phyloP scores from a whole-genome alignment of 345 rosid genomes.

The Carallia pectinifolia region DNA sequence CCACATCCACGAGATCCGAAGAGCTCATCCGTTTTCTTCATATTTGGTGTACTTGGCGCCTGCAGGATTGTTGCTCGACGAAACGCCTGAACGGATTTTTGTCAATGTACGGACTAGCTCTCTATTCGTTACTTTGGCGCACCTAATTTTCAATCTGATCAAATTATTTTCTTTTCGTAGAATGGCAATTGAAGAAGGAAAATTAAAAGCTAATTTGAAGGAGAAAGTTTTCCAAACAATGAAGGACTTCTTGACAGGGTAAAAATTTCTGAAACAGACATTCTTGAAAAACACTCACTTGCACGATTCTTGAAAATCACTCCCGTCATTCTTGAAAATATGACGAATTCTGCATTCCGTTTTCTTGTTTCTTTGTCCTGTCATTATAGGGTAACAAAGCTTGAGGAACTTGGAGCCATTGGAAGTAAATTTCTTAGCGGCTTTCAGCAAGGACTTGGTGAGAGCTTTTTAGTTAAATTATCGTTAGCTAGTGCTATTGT shows the following conservation, averaged over 20 bases:
- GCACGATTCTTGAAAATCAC: background rate
- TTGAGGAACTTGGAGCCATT: slow-evolving; percentile 51
- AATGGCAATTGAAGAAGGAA: slow-evolving; percentile 28
- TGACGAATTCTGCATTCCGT: background rate
- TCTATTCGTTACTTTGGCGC: too few species aligned
- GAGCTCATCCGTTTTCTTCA: too few species aligned
- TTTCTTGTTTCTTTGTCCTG: background rate
- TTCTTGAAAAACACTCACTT: background rate
- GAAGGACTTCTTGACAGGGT: slow-evolving; percentile 55
- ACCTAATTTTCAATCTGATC: too few species aligned
- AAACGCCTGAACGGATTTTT: too few species aligned
- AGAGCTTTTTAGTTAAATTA: slow-evolving; percentile 13
- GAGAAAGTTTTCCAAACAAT: slow-evolving; percentile 32
- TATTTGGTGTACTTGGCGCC: too few species aligned
- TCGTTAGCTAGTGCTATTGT: background rate
- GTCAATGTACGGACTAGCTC: too few species aligned
- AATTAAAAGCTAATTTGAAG: slow-evolving; percentile 28
- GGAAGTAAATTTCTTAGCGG: slow-evolving; percentile 47
- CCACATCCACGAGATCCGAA: too few species aligned
- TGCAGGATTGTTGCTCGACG: too few species aligned
- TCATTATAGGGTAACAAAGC: slow-evolving; percentile 47
- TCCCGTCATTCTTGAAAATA: background rate
- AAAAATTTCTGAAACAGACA: background rate
- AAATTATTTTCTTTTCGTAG: background rate
- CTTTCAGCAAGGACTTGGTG: slow-evolving; percentile 60